Conservation (phyloP, 441 rosid species). For the Macaranga tanarius region DNA sequence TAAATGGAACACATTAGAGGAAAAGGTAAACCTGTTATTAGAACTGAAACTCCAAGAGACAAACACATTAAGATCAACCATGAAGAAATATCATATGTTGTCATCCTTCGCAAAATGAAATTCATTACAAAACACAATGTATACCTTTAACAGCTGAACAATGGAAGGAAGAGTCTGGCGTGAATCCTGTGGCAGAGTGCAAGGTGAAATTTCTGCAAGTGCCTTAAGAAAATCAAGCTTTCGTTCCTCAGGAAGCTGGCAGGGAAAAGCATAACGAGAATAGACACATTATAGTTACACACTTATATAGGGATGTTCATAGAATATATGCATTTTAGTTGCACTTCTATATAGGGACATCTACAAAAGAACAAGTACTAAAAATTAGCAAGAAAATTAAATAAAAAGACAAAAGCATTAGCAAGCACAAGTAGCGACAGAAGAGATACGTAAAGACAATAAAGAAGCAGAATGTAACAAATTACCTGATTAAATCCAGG, state of each 20-base stretch:
- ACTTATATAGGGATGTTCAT: no score
- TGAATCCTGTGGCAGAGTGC: constrained; percentile 84
- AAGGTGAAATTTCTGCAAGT: constrained; percentile 88
- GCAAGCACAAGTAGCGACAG: not conserved
- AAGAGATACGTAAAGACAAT: not conserved
- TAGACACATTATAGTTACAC: not conserved
- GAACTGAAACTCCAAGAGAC: constrained; percentile 12
- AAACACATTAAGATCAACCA: not conserved
- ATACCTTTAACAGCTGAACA: constrained; percentile 84
- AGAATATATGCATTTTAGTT: no score
- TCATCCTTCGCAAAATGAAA: not conserved
- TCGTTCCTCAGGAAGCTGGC: constrained; percentile 93
- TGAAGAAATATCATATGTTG: not conserved
- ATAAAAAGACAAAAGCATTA: not conserved
- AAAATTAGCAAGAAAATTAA: not conserved
- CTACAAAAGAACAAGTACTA: not conserved
- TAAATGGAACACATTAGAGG: not conserved
- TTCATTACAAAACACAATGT: not conserved
- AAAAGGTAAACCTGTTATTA: not conserved
- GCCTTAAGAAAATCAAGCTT: constrained; percentile 94
- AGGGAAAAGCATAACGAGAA: constrained; percentile 23
- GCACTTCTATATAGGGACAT: not conserved
- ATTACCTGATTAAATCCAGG: constrained; percentile 91
- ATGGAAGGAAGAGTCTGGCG: constrained; percentile 89
- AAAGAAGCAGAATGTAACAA: not conserved